A percentile compares a stretch with the other conserved stretches of the same genome.
Evolutionary conservation across 2,329 filamentous ascomycete genomes (phyloP).

Genomic region (Aspergillus awamori): DNA sequence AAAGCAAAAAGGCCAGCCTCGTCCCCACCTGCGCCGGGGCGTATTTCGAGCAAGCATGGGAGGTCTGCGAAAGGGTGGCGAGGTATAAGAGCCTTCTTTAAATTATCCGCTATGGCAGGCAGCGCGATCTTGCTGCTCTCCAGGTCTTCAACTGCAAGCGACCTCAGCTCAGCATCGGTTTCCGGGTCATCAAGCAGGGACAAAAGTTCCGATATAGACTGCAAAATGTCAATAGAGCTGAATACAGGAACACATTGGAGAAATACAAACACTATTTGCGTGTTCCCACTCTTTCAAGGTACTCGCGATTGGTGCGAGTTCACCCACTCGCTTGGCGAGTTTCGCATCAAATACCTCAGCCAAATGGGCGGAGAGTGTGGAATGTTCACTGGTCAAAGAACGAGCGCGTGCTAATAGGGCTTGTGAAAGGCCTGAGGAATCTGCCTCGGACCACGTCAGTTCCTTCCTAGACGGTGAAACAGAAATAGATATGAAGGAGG

Average conservation of each 20-base stretch:
- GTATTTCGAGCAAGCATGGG: conserved; percentile 87
- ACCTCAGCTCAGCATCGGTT: conserved; percentile 62
- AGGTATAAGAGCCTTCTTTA: conserved; percentile 80
- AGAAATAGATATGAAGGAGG: conserved; percentile 30
- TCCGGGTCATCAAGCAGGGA: conserved; percentile 71
- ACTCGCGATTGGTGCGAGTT: conserved; percentile 55
- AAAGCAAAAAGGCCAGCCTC: conserved; percentile 91
- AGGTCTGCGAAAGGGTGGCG: conserved; percentile 86
- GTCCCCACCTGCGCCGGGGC: conserved; percentile 86
- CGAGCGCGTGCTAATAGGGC: conserved; percentile 60
- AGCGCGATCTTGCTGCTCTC: conserved; percentile 65
- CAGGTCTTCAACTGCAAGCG: conserved; percentile 70
- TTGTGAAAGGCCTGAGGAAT: conserved; percentile 50
- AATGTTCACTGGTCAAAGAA: conserved; percentile 58
- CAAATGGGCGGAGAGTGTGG: conserved; percentile 55
- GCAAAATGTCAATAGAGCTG: conserved; percentile 9
- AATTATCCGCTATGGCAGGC: conserved; percentile 62
- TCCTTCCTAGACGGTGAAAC: too few relatives aligned
- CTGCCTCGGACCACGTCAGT: conserved; percentile 18
- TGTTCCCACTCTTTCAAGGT: conserved; percentile 61
- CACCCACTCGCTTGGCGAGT: conserved; percentile 60
- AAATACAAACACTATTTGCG: conserved; percentile 55
- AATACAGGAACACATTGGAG: background rate
- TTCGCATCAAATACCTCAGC: conserved; percentile 58
- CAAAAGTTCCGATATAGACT: conserved; percentile 69